phyloP scores from a whole-genome alignment of 2,329 filamentous ascomycete species.

The Sclerotinia borealis region DNA sequence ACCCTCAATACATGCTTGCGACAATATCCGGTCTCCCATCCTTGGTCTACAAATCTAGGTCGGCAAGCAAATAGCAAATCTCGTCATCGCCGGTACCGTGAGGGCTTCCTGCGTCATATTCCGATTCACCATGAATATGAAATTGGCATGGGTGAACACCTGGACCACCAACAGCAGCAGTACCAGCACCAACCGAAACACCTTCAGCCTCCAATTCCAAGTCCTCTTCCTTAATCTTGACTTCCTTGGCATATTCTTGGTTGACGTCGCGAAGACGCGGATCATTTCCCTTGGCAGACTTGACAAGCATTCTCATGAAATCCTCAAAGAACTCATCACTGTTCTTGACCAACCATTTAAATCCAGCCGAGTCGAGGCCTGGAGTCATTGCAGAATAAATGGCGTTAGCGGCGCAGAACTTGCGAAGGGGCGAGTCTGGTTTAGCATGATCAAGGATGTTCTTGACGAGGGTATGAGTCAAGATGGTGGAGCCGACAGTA shows the following conservation, averaged over 20 bases:
- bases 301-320: constrained; percentile 15
- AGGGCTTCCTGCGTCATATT: not conserved
- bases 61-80: not conserved
- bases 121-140: constrained; percentile 10
- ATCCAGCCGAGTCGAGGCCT: not conserved
- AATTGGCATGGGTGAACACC: constrained; percentile 18
- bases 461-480: constrained; percentile 12
- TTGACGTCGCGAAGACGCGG: constrained; percentile 21
- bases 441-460: constrained; percentile 16
- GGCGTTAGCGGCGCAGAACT: constrained; percentile 17
- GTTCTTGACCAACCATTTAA: not conserved
- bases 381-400: constrained; percentile 12
- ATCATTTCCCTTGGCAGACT: constrained; percentile 13
- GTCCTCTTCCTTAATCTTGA: not conserved
- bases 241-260: not conserved
- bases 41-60: not conserved
- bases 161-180: not conserved
- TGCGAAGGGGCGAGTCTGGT: constrained; percentile 15
- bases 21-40: not conserved
- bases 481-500: constrained; percentile 12
- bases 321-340: constrained; percentile 15
- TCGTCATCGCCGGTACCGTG: not conserved
- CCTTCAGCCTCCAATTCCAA: not conserved
- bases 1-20: not conserved
- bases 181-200: not conserved